Evolutionary conservation across 148 eudicot species (phyloP).

Genomic region (Rhododendron henanense): DNA sequence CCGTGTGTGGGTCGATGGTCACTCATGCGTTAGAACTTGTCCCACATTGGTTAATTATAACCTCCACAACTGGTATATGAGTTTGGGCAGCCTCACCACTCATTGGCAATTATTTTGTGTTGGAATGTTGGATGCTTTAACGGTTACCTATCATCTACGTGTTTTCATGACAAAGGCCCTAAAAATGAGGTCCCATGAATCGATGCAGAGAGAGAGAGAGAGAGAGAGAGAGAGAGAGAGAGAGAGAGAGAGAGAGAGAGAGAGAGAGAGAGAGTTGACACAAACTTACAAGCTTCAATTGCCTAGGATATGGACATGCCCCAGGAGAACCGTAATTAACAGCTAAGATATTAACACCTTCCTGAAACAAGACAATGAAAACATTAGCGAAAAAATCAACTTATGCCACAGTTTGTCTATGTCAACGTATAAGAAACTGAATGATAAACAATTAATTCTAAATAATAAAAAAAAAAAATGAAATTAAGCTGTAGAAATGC

Average conservation of each 20-base stretch:
- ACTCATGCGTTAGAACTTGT: not conserved
- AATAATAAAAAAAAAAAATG: not conserved
- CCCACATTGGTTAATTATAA: not conserved
- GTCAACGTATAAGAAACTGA: not conserved
- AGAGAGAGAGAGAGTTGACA: not conserved
- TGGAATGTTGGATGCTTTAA: not conserved
- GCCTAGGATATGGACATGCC: conserved; percentile 89
- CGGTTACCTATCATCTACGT: not conserved
- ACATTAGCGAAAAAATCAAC: not conserved
- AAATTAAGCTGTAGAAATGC: not conserved
- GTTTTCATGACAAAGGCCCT: not conserved
- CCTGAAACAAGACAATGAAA: conserved; percentile 33
- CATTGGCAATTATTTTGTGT: not conserved
- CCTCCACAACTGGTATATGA: not conserved
- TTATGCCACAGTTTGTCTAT: not conserved
- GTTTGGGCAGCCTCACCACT: not conserved
- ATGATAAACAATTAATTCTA: not conserved
- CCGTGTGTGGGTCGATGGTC: not conserved
- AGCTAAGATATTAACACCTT: conserved; percentile 76
- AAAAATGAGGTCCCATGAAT: not conserved
- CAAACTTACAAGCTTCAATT: conserved; percentile 61
- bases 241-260: too few species aligned
- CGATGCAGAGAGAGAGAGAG: not conserved
- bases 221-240: too few species aligned
- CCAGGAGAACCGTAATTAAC: conserved; percentile 92